These are phyloP conservation scores for Otatea glauca DNA, from an alignment of 176 grass and related monocot species.

Conservation along the genomic window DNA sequence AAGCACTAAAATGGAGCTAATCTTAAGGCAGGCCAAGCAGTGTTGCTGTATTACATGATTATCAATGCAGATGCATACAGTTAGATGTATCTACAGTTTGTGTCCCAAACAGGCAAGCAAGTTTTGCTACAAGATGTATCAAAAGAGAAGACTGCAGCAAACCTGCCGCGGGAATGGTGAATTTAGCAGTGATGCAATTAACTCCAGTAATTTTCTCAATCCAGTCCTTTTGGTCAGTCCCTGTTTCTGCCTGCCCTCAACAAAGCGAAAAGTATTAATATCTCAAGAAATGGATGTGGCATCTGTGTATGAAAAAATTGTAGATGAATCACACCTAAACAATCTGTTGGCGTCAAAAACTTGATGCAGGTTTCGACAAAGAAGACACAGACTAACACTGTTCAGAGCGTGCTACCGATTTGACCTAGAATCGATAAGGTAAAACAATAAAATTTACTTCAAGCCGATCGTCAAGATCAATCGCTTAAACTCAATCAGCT, in stretches of 20 bases:
- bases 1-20: slow-evolving; percentile 31
- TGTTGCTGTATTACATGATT: slow-evolving; percentile 30
- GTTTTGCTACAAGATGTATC: slow-evolving; percentile 32
- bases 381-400: no score
- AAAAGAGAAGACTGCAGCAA: slow-evolving; percentile 12
- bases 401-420: no score
- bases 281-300: neutral
- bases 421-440: no score
- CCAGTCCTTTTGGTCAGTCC: slow-evolving; percentile 87
- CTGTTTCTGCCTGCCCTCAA: slow-evolving; percentile 76
- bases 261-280: slow-evolving; percentile 34
- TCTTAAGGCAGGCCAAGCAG: slow-evolving; percentile 26
- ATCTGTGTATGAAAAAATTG: neutral
- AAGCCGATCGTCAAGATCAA: no score
- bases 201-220: slow-evolving; percentile 95
- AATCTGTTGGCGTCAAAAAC: no score
- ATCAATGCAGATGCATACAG: slow-evolving; percentile 5
- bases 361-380: no score
- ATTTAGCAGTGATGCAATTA: slow-evolving; percentile 94
- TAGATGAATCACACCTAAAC: no score
- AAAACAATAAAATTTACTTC: no score
- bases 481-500: no score
- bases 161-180: slow-evolving; percentile 72
- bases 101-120: slow-evolving; percentile 25
- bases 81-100: neutral